These are phyloP conservation scores for Fomes fomentarius DNA, from an alignment of 1,284 basidiomycete species.

Conservation along the genomic window DNA sequence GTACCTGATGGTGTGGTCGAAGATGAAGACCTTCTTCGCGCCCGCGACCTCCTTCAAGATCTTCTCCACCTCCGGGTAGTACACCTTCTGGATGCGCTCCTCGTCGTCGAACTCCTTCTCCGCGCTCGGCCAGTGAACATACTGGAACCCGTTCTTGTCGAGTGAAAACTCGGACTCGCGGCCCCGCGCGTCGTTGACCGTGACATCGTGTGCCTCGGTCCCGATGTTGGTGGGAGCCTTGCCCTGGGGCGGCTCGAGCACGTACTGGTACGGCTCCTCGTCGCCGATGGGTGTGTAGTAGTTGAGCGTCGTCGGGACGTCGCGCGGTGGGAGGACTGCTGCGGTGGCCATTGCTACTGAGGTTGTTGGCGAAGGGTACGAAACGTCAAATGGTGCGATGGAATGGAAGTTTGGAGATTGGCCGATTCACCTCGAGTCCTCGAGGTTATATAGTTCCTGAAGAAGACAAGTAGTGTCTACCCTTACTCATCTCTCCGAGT, in stretches of 20 bases:
- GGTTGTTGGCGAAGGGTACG: no score
- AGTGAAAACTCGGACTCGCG: constrained; percentile 38
- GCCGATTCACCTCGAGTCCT: background rate
- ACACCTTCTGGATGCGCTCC: constrained; percentile 36
- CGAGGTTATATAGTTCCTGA: background rate
- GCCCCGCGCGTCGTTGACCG: constrained; percentile 38
- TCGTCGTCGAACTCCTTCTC: constrained; percentile 49
- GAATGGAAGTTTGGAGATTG: no score
- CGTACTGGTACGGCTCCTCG: constrained; percentile 33
- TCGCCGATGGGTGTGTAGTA: constrained; percentile 28
- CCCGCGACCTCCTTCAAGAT: constrained; percentile 43
- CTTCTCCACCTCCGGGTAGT: constrained; percentile 45
- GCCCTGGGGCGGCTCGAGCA: constrained; percentile 28
- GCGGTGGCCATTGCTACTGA: constrained; percentile 30
- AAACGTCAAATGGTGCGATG: no score
- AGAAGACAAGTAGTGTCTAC: background rate
- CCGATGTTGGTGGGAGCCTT: constrained; percentile 30
- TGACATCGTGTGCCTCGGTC: constrained; percentile 27
- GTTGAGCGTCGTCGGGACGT: constrained; percentile 34
- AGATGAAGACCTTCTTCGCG: constrained; percentile 42
- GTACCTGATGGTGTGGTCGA: constrained; percentile 49
- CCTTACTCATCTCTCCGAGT: constrained; percentile 6
- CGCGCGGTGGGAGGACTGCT: constrained; percentile 32
- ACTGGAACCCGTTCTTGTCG: constrained; percentile 48
- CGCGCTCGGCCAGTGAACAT: constrained; percentile 35